These are phyloP conservation scores for Tuber melanosporum DNA, from an alignment of 495 filamentous ascomycete species.

Conservation along the genomic window DNA sequence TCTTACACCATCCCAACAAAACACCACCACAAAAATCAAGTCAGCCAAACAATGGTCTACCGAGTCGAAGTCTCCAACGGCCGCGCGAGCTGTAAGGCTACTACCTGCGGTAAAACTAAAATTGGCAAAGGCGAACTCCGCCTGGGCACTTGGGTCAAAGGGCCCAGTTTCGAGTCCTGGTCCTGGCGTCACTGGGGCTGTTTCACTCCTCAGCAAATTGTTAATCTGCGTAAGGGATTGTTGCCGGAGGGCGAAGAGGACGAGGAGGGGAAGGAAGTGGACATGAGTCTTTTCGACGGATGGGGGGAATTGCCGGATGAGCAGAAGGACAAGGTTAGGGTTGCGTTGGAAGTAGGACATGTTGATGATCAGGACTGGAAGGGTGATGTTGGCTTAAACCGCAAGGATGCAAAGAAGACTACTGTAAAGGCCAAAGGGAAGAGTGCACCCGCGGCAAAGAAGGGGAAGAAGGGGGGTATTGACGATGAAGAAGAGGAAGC, in stretches of 20 bases:
- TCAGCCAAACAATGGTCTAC: constrained; percentile 4
- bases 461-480: constrained; percentile 14
- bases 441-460: constrained; percentile 6
- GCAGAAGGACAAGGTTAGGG: constrained; percentile 54
- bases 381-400: constrained; percentile 44
- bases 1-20: constrained; percentile 3
- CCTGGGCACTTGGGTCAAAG: constrained; percentile 59
- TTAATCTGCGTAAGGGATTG: constrained; percentile 46
- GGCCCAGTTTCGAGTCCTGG: constrained; percentile 51
- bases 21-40: constrained; percentile 12
- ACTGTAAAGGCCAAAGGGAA: background rate
- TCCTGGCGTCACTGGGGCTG: constrained; percentile 79
- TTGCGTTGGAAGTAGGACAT: constrained; percentile 59
- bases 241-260: constrained; percentile 36
- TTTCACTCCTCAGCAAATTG: constrained; percentile 56
- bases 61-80: constrained; percentile 20
- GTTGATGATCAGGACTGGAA: constrained; percentile 66
- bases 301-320: constrained; percentile 56
- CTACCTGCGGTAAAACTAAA: constrained; percentile 48
- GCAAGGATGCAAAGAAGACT: constrained; percentile 25
- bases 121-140: constrained; percentile 72
- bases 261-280: constrained; percentile 39
- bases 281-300: constrained; percentile 54
- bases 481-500: constrained; percentile 17
- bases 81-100: constrained; percentile 27